These are phyloP conservation scores for Cryphonectria radicalis DNA, from an alignment of 2,329 filamentous ascomycete genomes.

Conservation along the genomic window DNA sequence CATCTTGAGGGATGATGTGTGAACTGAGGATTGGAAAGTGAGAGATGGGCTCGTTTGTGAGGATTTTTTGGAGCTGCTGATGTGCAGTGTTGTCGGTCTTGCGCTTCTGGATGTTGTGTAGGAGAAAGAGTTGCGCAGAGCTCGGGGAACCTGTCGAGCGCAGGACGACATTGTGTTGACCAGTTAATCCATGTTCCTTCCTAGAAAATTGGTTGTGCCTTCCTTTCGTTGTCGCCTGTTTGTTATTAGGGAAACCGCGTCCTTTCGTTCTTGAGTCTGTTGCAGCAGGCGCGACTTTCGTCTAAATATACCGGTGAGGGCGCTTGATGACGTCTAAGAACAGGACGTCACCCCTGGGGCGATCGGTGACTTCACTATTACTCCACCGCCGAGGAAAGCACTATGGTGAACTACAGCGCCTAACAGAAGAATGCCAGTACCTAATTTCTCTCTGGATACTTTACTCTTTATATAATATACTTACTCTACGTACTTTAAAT, in stretches of 20 bases:
- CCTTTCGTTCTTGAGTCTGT: background rate
- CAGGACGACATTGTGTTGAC: constrained; percentile 12
- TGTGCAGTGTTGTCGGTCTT: background rate
- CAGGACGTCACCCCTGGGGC: background rate
- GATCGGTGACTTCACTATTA: constrained; percentile 22
- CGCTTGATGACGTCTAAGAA: constrained; percentile 15
- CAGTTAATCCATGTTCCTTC: background rate
- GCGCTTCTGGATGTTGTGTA: background rate
- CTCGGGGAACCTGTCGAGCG: constrained; percentile 1
- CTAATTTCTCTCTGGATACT: background rate
- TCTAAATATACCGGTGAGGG: background rate
- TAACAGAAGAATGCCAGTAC: background rate
- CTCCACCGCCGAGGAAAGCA: background rate
- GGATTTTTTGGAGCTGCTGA: background rate
- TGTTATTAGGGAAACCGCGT: background rate
- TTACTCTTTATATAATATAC: too few relatives aligned
- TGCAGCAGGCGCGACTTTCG: background rate
- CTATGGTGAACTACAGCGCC: background rate
- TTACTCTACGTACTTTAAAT: background rate
- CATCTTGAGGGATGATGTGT: constrained; percentile 28
- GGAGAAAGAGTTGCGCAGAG: background rate
- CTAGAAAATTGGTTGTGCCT: background rate
- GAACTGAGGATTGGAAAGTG: constrained; percentile 12
- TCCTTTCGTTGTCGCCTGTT: background rate
- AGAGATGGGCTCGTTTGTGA: background rate